Conservation (phyloP, 306 rosid species). For the Malus fusca region DNA sequence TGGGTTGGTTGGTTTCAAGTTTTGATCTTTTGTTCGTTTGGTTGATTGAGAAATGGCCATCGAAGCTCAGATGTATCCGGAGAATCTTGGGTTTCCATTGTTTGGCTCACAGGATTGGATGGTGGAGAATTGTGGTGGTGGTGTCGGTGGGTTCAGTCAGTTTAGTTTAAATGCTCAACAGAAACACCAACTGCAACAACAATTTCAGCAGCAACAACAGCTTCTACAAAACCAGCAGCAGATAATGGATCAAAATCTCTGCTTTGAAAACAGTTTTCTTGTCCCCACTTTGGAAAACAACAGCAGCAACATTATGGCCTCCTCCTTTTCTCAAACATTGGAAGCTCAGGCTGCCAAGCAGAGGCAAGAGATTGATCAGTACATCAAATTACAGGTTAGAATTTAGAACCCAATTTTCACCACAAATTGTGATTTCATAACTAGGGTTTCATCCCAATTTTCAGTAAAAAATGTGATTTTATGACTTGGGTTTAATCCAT, state of each 20-base stretch:
- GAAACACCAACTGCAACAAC: constrained; percentile 18
- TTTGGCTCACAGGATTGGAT: constrained; percentile 25
- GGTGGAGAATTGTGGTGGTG: constrained; percentile 23
- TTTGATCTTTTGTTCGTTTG: background rate
- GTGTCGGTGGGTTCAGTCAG: constrained; percentile 16
- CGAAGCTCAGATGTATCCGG: constrained; percentile 47
- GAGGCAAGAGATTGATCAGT: constrained; percentile 41
- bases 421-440: background rate
- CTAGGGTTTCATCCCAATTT: background rate
- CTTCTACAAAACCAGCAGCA: constrained; percentile 17
- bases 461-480: background rate
- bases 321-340: constrained; percentile 16
- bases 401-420: background rate
- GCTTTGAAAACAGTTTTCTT: background rate
- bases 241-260: constrained; percentile 8
- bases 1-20: background rate
- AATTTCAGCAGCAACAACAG: constrained; percentile 13
- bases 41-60: constrained; percentile 38
- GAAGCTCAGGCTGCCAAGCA: constrained; percentile 36
- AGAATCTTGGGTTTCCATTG: constrained; percentile 33
- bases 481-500: background rate
- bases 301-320: constrained; percentile 2
- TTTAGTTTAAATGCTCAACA: constrained; percentile 31
- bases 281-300: constrained; percentile 13
- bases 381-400: constrained; percentile 49